Base-by-base conservation (phyloP, 805 yeast genomes). In the Kodamaea jinghongensis region DNA sequence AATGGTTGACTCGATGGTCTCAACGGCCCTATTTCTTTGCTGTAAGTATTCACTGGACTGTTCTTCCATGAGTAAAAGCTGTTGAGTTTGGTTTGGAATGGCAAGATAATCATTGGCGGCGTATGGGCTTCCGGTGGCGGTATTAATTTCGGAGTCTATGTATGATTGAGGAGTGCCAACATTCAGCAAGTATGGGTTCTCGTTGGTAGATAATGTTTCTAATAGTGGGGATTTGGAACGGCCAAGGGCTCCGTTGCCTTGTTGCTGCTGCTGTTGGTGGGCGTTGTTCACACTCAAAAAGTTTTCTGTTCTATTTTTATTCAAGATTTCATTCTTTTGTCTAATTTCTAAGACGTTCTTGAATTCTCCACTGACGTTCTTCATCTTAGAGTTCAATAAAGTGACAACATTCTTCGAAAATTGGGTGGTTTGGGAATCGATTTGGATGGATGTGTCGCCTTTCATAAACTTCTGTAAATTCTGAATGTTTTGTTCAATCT, bases 1-100 rank as follows among this genome's bases (percentile, higher is more conserved):
- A 45, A 93, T 93, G 0, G 99, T 93, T n/a, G 88, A 76, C 59
- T 93, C 99, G 36, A 93, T 93, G 0, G 97, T 87, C 57, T 91
- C 98, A 37, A 93, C 96, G 0, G 99, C 99, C 33, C 81, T 61
- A 52, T 81, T 83, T 54, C 99, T 75, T 50, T 85, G 93, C 53
- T 82, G 91, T 41, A 90, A 67, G 56, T 93, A 93, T 44, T 71
- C 75, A 29, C 69, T 66, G 48, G 79, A 80, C 51, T 88, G 95
- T 53, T 91, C 97, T 54, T 89, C 71, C 60, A 90, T 65, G 54
- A 86, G 70, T 51, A 88, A 61, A 50, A 86, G 83, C 52, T 89
- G 96, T 43, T 65, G 60, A 28, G 91, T 85, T 55, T 88, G 96
- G 55, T 82, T 80, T 1, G 97, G 96, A 28, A 91, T 71, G 15